phyloP scores from a whole-genome alignment of 169 alveolate species.

The Cryptosporidium xiaoi region DNA sequence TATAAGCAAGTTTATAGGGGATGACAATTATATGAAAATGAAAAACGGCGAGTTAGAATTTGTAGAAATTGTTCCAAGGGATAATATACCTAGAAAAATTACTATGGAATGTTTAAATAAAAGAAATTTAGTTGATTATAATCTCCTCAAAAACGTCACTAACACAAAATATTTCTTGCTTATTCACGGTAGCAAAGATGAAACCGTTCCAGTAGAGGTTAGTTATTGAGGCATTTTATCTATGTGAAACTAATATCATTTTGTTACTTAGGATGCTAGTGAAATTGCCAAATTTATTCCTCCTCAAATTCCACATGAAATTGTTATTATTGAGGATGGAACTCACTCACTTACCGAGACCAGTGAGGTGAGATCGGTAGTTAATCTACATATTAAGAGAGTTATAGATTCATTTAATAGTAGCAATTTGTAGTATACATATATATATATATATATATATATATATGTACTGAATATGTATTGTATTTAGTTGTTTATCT shows the following conservation, averaged over 20 bases:
- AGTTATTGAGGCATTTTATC: not conserved
- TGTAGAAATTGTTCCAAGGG: constrained; percentile 66
- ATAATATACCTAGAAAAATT: constrained; percentile 62
- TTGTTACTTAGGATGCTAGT: constrained; percentile 32
- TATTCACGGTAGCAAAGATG: constrained; percentile 68
- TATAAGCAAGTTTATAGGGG: constrained; percentile 27
- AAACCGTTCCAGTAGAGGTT: constrained; percentile 55
- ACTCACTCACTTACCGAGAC: constrained; percentile 66
- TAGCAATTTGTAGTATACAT: not conserved
- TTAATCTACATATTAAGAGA: constrained; percentile 57
- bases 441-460: not conserved
- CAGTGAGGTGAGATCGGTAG: constrained; percentile 54
- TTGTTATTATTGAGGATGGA: constrained; percentile 67
- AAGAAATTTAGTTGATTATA: constrained; percentile 55
- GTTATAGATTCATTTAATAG: constrained; percentile 9
- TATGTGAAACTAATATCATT: not conserved
- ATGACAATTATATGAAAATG: constrained; percentile 6
- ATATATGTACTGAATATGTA: not conserved
- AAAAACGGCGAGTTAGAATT: constrained; percentile 38
- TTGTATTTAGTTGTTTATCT: constrained; percentile 1
- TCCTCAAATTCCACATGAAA: constrained; percentile 72
- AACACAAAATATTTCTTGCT: constrained; percentile 52
- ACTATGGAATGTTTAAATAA: constrained; percentile 54
- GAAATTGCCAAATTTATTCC: constrained; percentile 73
- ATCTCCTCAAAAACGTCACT: constrained; percentile 12